A percentile compares a stretch with the other conserved stretches of the same genome.
Conservation (phyloP, 257 asterid genomes). For the Primulina eburnea region DNA sequence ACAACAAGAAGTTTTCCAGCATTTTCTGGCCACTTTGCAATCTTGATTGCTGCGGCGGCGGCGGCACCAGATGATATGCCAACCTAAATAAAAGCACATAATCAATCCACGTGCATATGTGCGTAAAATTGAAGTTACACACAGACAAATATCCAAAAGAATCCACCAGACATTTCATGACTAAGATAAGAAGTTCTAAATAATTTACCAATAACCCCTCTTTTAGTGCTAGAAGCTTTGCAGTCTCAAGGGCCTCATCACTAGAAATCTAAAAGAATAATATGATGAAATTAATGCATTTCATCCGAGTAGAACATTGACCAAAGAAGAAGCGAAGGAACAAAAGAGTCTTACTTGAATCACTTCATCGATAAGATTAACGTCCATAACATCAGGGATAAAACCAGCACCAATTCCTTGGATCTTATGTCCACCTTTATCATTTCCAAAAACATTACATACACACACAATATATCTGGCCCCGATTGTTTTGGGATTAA, state of each 20-base stretch:
- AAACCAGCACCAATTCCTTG: constrained; percentile 99
- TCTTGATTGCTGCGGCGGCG: constrained; percentile 71
- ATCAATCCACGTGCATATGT: too few species aligned
- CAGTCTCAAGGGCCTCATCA: constrained; percentile 89
- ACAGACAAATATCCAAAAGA: neutral
- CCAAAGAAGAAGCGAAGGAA: neutral
- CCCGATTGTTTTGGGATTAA: neutral
- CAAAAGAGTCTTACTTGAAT: constrained; percentile 58
- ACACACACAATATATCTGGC: too few species aligned
- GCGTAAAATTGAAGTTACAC: too few species aligned
- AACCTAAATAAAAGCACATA: constrained; percentile 37
- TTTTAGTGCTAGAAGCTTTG: constrained; percentile 80
- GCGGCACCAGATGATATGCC: constrained; percentile 98
- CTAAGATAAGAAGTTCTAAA: neutral
- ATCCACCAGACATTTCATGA: neutral
- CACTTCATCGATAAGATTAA: constrained; percentile 71
- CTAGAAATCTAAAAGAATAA: constrained; percentile 59
- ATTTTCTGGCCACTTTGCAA: constrained; percentile 73
- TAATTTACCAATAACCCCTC: constrained; percentile 79
- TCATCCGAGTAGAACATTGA: neutral
- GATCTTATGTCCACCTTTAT: constrained; percentile 88
- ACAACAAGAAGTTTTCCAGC: constrained; percentile 92
- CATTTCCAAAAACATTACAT: constrained; percentile 7
- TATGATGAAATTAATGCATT: neutral
- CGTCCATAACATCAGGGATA: constrained; percentile 82